phyloP scores from a whole-genome alignment of 805 yeast species.

The Ogataea polymorpha region DNA sequence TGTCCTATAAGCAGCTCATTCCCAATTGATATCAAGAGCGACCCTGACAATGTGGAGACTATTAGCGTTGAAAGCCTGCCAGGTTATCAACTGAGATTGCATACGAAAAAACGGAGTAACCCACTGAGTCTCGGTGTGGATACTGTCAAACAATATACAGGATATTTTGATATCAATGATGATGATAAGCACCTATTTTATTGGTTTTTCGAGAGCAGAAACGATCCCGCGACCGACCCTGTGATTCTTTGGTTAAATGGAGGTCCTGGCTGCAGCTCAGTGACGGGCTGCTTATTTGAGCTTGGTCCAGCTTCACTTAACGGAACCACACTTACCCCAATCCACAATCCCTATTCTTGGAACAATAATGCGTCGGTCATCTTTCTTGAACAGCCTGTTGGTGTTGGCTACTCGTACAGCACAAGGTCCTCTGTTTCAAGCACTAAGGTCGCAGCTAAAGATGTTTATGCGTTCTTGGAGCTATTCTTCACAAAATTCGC shows the following conservation, averaged over 20 bases:
- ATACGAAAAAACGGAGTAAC: conserved; percentile 23
- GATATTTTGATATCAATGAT: conserved; percentile 68
- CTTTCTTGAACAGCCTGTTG: conserved; percentile 86
- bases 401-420: conserved; percentile 70
- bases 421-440: conserved; percentile 50
- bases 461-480: conserved; percentile 75
- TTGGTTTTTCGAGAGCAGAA: conserved; percentile 85
- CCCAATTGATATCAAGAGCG: conserved; percentile 2
- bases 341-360: conserved; percentile 77
- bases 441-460: conserved; percentile 81
- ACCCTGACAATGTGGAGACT: conserved; percentile 5
- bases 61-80: conserved; percentile 15
- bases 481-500: conserved; percentile 75
- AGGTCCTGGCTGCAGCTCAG: conserved; percentile 91
- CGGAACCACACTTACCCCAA: conserved; percentile 57
- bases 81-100: conserved; percentile 26
- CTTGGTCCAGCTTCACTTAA: conserved; percentile 74
- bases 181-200: conserved; percentile 78
- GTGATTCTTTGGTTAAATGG: conserved; percentile 88
- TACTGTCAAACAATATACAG: conserved; percentile 76
- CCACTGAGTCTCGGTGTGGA: conserved; percentile 78
- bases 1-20: conserved; percentile 12
- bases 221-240: conserved; percentile 84
- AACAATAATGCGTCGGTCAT: conserved; percentile 80
- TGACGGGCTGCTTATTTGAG: conserved; percentile 84